phyloP scores from a whole-genome alignment of 2,329 filamentous ascomycete species.

The Furcasterigmium sp. region DNA sequence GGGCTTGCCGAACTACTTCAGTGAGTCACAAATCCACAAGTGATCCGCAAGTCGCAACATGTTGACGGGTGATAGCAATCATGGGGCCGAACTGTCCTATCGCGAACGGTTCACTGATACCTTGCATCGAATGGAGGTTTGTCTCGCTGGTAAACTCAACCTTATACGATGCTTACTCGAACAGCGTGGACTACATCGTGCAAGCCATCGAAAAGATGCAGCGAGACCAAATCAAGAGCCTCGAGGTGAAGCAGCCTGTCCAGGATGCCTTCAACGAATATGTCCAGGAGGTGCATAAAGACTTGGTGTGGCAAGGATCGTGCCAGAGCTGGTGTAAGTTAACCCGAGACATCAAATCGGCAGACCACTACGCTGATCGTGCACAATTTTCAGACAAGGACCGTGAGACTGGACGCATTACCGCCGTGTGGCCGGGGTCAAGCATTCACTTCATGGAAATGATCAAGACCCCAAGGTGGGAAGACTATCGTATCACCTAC shows the following conservation, averaged over 20 bases:
- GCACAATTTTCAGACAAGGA: conserved; percentile 13
- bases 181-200: conserved; percentile 18
- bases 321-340: conserved; percentile 33
- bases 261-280: not conserved
- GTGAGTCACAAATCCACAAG: not conserved
- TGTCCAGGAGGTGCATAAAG: not conserved
- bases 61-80: conserved; percentile 3
- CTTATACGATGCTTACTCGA: conserved; percentile 18
- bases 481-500: conserved; percentile 43
- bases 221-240: not conserved
- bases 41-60: not conserved
- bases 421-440: conserved; percentile 38
- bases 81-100: conserved; percentile 12
- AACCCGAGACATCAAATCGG: conserved; percentile 34
- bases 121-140: conserved; percentile 17
- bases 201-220: conserved; percentile 20
- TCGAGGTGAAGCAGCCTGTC: not conserved
- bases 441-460: conserved; percentile 29
- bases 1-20: conserved; percentile 18
- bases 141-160: too few species aligned
- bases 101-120: conserved; percentile 9
- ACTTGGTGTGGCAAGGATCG: conserved; percentile 18
- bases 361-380: conserved; percentile 30
- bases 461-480: conserved; percentile 32
- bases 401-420: conserved; percentile 27